These are phyloP conservation scores for Euphorbia pulcherrima DNA, from an alignment of 345 rosid genomes.

Conservation along the genomic window DNA sequence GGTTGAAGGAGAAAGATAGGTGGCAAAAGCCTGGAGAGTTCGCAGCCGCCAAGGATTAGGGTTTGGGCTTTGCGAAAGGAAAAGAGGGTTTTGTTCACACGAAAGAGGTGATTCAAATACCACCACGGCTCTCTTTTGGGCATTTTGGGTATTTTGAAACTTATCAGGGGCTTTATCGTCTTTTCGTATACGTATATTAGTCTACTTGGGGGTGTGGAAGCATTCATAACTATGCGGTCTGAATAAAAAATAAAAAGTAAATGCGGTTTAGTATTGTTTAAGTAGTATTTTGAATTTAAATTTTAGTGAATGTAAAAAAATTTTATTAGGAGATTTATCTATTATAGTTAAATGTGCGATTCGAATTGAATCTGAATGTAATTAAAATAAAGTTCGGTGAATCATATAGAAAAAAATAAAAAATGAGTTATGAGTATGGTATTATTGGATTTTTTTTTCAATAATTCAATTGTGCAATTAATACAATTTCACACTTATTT, in stretches of 20 bases:
- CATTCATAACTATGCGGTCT: slow-evolving; percentile 3
- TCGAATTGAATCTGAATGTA: too few relatives aligned
- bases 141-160: background rate
- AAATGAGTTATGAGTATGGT: background rate
- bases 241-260: background rate
- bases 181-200: background rate
- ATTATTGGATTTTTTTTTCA: background rate
- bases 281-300: too few relatives aligned
- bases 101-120: slow-evolving; percentile 55
- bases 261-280: too few relatives aligned
- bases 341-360: too few relatives aligned
- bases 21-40: background rate
- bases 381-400: too few relatives aligned
- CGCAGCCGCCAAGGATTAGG: slow-evolving; percentile 38
- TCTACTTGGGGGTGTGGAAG: background rate
- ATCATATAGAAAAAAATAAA: too few relatives aligned
- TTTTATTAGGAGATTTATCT: too few relatives aligned
- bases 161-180: background rate
- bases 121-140: slow-evolving; percentile 31
- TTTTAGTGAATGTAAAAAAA: too few relatives aligned
- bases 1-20: background rate
- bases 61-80: slow-evolving; percentile 29
- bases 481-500: slow-evolving; percentile 4
- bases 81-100: slow-evolving; percentile 44
- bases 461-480: background rate